Conservation (phyloP, 2,329 filamentous ascomycete species). For the Diplodia seriata region DNA sequence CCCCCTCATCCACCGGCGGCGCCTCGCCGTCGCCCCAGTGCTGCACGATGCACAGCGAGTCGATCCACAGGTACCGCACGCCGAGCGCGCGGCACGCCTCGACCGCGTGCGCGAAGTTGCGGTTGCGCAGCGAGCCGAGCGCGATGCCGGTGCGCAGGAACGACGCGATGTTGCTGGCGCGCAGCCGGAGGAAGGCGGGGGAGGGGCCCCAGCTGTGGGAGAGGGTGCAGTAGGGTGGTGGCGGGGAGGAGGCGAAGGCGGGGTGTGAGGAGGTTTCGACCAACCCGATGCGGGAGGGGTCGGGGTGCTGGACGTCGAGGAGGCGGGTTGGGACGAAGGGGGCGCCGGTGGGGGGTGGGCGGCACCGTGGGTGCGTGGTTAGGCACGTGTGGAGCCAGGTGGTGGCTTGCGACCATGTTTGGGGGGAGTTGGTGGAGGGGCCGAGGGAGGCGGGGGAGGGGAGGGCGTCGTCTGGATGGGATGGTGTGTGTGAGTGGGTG, state of each 20-base stretch:
- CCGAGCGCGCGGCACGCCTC: not conserved
- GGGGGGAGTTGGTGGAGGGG: not conserved
- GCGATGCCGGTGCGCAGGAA: not conserved
- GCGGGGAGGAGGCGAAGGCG: not conserved
- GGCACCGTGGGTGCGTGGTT: not conserved
- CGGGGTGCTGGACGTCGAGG: not conserved
- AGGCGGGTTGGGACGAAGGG: not conserved
- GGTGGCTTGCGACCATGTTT: not conserved
- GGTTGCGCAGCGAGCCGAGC: not conserved
- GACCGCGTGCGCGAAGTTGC: not conserved
- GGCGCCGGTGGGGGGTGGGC: no score
- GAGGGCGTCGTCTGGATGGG: not conserved
- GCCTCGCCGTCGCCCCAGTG: not conserved
- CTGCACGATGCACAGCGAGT: not conserved
- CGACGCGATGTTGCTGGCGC: not conserved
- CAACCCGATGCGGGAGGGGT: not conserved
- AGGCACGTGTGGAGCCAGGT: not conserved
- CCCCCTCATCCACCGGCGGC: not conserved
- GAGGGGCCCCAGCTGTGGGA: no score
- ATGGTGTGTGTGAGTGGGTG: not conserved
- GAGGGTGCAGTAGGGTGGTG: not conserved
- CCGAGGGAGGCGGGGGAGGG: not conserved
- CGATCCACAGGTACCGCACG: not conserved
- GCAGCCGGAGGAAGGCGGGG: no score
- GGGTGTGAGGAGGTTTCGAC: not conserved